phyloP scores from a whole-genome alignment of 345 rosid species.

The Arabis alpina region DNA sequence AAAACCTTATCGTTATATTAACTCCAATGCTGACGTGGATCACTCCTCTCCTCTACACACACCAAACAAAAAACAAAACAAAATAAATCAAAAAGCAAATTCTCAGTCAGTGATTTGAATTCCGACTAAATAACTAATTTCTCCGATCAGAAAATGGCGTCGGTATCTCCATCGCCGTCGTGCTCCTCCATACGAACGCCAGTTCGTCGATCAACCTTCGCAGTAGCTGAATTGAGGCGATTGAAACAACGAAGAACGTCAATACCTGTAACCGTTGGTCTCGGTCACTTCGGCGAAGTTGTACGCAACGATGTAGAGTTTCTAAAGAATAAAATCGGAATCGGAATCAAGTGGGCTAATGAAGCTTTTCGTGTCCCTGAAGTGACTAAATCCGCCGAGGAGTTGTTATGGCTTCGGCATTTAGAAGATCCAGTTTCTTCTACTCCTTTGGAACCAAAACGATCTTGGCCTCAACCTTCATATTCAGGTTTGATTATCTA shows the following conservation, averaged over 20 bases:
- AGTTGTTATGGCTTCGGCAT: constrained; percentile 74
- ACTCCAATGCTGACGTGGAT: constrained; percentile 21
- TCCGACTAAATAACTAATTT: neutral
- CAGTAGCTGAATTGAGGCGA: constrained; percentile 45
- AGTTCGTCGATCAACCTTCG: constrained; percentile 29
- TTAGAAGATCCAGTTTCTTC: constrained; percentile 68
- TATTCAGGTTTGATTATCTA: constrained; percentile 62
- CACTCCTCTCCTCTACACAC: constrained; percentile 30
- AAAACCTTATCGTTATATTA: constrained; percentile 23
- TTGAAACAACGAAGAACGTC: constrained; percentile 37
- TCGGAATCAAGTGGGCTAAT: constrained; percentile 78
- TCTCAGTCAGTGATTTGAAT: neutral
- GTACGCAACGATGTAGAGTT: constrained; percentile 68
- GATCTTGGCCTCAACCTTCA: constrained; percentile 68
- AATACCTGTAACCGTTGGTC: constrained; percentile 48
- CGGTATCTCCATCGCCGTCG: constrained; percentile 37
- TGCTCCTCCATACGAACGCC: constrained; percentile 35
- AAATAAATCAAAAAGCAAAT: neutral
- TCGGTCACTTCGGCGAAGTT: constrained; percentile 63
- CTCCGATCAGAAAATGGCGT: constrained; percentile 40
- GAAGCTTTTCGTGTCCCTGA: constrained; percentile 63
- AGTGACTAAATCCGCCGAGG: constrained; percentile 62
- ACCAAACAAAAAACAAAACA: neutral
- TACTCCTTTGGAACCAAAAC: constrained; percentile 42
- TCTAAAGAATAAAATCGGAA: constrained; percentile 54